Conservation (phyloP, 1,139 yeast species). For the Torulaspora pretoriensis region DNA sequence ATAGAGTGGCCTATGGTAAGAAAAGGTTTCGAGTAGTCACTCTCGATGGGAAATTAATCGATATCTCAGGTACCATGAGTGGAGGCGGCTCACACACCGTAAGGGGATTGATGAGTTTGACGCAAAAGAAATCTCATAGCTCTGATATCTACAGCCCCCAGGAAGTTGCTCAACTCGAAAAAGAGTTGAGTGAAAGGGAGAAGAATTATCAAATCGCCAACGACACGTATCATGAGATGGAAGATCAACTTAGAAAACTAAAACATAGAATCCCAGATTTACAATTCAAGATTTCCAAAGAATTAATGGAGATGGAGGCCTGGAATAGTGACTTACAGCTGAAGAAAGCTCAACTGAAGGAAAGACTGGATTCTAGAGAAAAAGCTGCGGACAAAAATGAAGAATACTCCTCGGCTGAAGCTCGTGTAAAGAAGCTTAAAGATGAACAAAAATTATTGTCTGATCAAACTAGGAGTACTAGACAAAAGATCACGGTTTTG, state of each 20-base stretch:
- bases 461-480: conserved; percentile 55
- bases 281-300: conserved; percentile 57
- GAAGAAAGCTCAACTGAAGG: conserved; percentile 33
- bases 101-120: conserved; percentile 40
- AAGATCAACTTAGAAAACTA: conserved; percentile 51
- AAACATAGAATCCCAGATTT: conserved; percentile 67
- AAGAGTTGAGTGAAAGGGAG: conserved; percentile 55
- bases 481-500: conserved; percentile 52
- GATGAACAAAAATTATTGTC: conserved; percentile 41
- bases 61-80: conserved; percentile 93
- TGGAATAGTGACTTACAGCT: conserved; percentile 38
- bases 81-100: conserved; percentile 84
- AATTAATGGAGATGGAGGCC: conserved; percentile 63
- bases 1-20: conserved; percentile 81
- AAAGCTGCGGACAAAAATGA: conserved; percentile 30
- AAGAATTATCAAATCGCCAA: conserved; percentile 49
- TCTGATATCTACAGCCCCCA: conserved; percentile 43
- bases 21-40: conserved; percentile 87
- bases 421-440: conserved; percentile 21
- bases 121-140: conserved; percentile 22
- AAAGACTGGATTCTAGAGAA: conserved; percentile 21
- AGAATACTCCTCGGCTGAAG: conserved; percentile 42
- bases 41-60: conserved; percentile 86
- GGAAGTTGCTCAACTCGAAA: conserved; percentile 55
- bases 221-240: conserved; percentile 56